Base-by-base conservation (phyloP, 495 filamentous ascomycete species). In the Cercophora sp. region DNA sequence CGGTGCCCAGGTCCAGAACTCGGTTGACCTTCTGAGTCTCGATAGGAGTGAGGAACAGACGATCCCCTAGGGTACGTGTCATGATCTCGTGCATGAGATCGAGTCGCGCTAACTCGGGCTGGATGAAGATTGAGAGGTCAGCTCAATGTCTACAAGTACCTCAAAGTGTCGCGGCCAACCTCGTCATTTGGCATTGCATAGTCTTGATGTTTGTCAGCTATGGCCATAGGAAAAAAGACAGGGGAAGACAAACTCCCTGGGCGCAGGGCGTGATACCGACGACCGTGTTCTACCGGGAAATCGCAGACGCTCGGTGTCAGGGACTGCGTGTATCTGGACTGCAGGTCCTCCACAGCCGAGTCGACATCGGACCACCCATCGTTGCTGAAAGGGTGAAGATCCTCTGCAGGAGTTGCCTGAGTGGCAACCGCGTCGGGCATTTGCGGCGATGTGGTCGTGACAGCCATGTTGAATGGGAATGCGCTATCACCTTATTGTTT, bases 1-100 rank as follows among this genome's bases (percentile, higher is more conserved):
- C 52, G 1, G 57, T 59, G n/a, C 56, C 56, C 29, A 59, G 47
- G n/a, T 59, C 56, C 2, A 59, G 36, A 18, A 52, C 43, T 4
- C 55, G 51, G 4, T 52, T 34, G 20, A 52, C 31, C 22, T 35
- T 51, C 16, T 27, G n/a, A n/a, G 24, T 31, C 27, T 55, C 19
- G 31, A 59, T 29, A 1, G 57, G 52, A 9, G 41, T 35, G 1
- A 52, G 42, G 23, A 51, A 59, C n/a, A 59, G 34, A 24, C 41
- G 26, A 31, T 52, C 29, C 16, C 48, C 57, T 8, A 56, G 36
- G 16, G 8, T 19, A 41, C 31, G 36, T 8, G 43, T 48, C 54
- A 60, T 48, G 13, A 58, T 13, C 3, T 46, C 43, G 6, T 58
- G 55, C 11, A 47, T 16, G 6, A 58, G 4, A 22, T 58, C 55